Evolutionary conservation across 805 yeast genomes (phyloP), one percentile per base, ranked within the genome.

Genomic region (Saccharomycopsis sp.): DNA sequence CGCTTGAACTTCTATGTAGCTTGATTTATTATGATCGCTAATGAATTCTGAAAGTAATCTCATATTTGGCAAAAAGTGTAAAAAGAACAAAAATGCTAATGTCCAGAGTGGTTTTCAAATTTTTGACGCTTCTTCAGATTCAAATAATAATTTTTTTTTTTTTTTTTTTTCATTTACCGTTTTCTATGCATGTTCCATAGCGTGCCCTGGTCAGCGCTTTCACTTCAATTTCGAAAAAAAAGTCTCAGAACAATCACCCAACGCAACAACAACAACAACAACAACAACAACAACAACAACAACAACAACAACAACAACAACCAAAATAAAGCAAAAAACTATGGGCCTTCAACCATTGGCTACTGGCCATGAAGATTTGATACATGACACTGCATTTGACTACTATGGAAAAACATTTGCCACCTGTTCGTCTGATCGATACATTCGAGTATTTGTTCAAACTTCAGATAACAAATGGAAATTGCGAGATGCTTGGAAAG

Each of bases 341-440:
- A 50, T 47, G 51, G 48, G 45, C 8, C 32, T 74, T 72, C 79
- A 78, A 56, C 87, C 96, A 3, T 82, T 90, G 55, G 71, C 81
- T 13, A 84, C 96, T 0, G 94, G 94, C 28, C 97, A 93, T 61
- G 95, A 87, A 56, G 98, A 93, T 61, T 71, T 90, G 44, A 79
- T 90, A 37, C 94, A 89, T 54, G 96, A 89, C 56, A 78, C 89
- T 20, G 80, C 86, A 17, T 93, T 89, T 62, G 96, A 93, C 62
- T 90, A 83, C 63, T 90, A 90, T 59, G 97, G 98, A 1, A 77
- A 80, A 44, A 85, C 88, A 50, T 69, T 93, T 45, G 98, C 97
- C 2, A 90, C 97, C 0, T 89, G 95, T 48, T 86, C 96, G 3
- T 85, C 95, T 0, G 98, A 93, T 63, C 96, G 89, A 56, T 95